Evolutionary conservation across 176 grass and related monocot species (phyloP), one percentile per base, ranked within the genome.

Genomic region (Rhynchospora breviuscula): DNA sequence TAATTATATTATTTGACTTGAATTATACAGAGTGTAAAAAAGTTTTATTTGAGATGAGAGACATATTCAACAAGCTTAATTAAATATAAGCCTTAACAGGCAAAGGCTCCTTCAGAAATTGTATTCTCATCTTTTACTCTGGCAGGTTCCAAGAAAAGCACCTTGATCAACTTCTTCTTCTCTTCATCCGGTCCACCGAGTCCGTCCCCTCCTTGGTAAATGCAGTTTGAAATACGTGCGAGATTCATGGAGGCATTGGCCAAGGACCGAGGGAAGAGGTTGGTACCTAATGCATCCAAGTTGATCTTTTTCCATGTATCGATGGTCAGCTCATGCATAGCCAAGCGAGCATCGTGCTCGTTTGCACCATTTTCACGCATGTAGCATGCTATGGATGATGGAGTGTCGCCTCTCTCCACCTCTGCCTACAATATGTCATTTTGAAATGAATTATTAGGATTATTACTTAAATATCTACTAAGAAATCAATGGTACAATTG

Each of bases 341-440:
- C 18, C 11, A 56, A 15, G 0, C 79, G 70, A 6, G 85, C 85
- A 14, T 85, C 71, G 22, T 67, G 54, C 83, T 92, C 85, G 1
- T 66, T 72, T 2, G 19, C 11, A 18, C 58, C 25, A 15, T 14
- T 45, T 33, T 86, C 84, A 0, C 48, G 62, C 88, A 92, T 88
- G 85, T 7, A 87, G 71, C 88, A 88, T 40, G 59, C 63, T 8
- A 92, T 85, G 35, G 85, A 72, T 14, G 88, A 90, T 23, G 88
- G 64, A 4, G 58, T 59, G 23, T 92, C 88, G 0, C 90, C 88
- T 35, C 64, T 78, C 40, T 81, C 82, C 0, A 72, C 31, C 68
- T 91, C 89, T 26, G 59, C 62, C 89, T 88, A 11, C 21, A 69
- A 66, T 49, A 53, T 2, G 56, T 26, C 5, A 67, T 22, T 62